Conservation (phyloP, 1,139 yeast species). For the Candida glucosophila region DNA sequence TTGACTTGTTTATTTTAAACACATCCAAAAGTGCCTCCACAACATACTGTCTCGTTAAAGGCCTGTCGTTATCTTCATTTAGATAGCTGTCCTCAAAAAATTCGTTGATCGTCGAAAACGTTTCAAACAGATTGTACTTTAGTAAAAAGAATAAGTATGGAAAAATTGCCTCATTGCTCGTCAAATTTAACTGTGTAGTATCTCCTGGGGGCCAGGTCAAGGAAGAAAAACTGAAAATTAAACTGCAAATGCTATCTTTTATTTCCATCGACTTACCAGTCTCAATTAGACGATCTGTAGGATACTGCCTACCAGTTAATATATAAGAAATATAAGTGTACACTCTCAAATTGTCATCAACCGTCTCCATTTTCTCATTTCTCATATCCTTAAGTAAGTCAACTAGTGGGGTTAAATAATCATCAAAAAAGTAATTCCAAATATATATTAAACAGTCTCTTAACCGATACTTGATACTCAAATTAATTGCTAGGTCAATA, state of each 20-base stretch:
- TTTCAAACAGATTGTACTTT: slow-evolving; percentile 42
- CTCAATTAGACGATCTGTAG: slow-evolving; percentile 48
- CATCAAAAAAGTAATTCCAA: slow-evolving; percentile 58
- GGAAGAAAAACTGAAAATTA: slow-evolving; percentile 34
- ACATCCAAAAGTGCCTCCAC: slow-evolving; percentile 56
- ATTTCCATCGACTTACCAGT: slow-evolving; percentile 21
- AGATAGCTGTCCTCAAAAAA: slow-evolving; percentile 67
- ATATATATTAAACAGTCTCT: slow-evolving; percentile 58
- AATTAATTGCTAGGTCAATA: slow-evolving; percentile 56
- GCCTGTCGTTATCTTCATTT: slow-evolving; percentile 39
- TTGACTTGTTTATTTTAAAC: slow-evolving; percentile 24
- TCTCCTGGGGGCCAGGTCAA: slow-evolving; percentile 19
- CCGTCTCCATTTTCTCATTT: slow-evolving; percentile 4
- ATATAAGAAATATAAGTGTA: slow-evolving; percentile 59
- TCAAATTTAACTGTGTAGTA: slow-evolving; percentile 5
- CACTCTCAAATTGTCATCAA: slow-evolving; percentile 24
- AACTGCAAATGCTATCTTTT: slow-evolving; percentile 39
- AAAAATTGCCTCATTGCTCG: slow-evolving; percentile 35
- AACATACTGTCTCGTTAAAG: slow-evolving; percentile 55
- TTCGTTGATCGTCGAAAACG: slow-evolving; percentile 62
- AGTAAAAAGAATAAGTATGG: slow-evolving; percentile 51
- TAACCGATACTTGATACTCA: slow-evolving; percentile 48
- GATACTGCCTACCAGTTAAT: slow-evolving; percentile 70
- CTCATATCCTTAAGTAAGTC: slow-evolving; percentile 41
- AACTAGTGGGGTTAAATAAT: slow-evolving; percentile 58